Evolutionary conservation across 176 grass and related monocot genomes (phyloP).

Genomic region (Areca catechu): DNA sequence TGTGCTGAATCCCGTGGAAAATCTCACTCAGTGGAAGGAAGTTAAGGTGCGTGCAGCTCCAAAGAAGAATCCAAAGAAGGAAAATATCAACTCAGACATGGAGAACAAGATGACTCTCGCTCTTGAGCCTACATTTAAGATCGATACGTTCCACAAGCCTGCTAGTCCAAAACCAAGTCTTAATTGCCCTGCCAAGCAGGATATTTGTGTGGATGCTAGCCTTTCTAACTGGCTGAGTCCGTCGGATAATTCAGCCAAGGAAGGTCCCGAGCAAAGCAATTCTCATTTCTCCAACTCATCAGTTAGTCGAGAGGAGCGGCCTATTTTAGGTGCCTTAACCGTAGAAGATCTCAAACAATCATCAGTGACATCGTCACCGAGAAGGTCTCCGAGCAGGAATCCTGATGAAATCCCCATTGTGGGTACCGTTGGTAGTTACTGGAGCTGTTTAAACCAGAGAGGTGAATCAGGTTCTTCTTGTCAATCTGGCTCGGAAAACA

Average conservation of each 20-base stretch:
- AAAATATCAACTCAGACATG: conserved; percentile 31
- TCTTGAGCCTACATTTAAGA: neutral
- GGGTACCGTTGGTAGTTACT: conserved; percentile 68
- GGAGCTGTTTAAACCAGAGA: neutral
- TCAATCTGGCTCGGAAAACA: conserved; percentile 29
- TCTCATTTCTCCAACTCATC: conserved; percentile 35
- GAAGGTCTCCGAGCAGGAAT: conserved; percentile 52
- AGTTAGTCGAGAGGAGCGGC: conserved; percentile 67
- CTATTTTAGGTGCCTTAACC: conserved; percentile 80
- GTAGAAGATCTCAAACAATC: conserved; percentile 77
- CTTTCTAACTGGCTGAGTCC: conserved; percentile 82
- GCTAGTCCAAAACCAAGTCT: conserved; percentile 26
- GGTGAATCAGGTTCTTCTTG: conserved; percentile 5
- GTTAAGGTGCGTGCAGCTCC: conserved; percentile 26
- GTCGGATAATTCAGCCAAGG: conserved; percentile 21
- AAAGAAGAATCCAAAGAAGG: conserved; percentile 43
- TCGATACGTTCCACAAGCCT: conserved; percentile 21
- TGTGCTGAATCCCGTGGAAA: conserved; percentile 61
- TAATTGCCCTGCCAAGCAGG: conserved; percentile 39
- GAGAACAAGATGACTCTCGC: conserved; percentile 3
- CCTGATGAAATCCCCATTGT: conserved; percentile 82
- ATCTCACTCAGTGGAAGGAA: conserved; percentile 72
- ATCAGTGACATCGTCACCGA: conserved; percentile 63
- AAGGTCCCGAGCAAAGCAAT: conserved; percentile 36
- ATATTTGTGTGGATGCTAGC: conserved; percentile 72